phyloP scores from a whole-genome alignment of 2,329 filamentous ascomycete genomes.

The Xylariaceae sp. region DNA sequence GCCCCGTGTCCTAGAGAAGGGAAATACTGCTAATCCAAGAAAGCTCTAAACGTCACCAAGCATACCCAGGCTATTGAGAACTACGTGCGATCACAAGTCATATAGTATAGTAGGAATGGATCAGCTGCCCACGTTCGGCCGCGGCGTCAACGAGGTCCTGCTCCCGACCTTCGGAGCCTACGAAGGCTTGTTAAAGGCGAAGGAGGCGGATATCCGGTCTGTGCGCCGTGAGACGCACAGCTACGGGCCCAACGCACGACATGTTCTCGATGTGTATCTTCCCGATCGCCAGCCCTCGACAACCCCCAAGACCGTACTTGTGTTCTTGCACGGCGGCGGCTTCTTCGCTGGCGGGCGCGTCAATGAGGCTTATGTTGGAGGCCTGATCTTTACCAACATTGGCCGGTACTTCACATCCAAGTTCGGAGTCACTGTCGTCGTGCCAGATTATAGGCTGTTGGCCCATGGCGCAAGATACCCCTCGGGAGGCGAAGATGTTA shows the following conservation, averaged over 20 bases:
- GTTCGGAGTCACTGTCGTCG: slow-evolving; percentile 44
- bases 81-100: too few relatives aligned
- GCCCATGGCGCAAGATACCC: slow-evolving; percentile 49
- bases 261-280: slow-evolving; percentile 49
- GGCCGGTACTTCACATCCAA: slow-evolving; percentile 48
- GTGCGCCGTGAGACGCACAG: slow-evolving; percentile 39
- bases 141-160: slow-evolving; percentile 22
- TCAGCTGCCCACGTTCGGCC: slow-evolving; percentile 11
- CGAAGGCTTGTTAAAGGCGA: slow-evolving; percentile 32
- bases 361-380: slow-evolving; percentile 32
- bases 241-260: slow-evolving; percentile 46
- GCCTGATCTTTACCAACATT: slow-evolving; percentile 46
- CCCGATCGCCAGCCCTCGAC: slow-evolving; percentile 21
- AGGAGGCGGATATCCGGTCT: slow-evolving; percentile 37
- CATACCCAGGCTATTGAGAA: too few relatives aligned
- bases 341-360: slow-evolving; percentile 44
- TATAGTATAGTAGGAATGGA: too few relatives aligned
- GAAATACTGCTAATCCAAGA: too few relatives aligned
- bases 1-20: too few relatives aligned
- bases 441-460: slow-evolving; percentile 49
- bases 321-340: slow-evolving; percentile 46
- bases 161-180: slow-evolving; percentile 38
- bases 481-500: slow-evolving; percentile 49
- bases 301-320: slow-evolving; percentile 35
- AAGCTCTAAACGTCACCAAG: too few relatives aligned